Evolutionary conservation across 352 stramenopile genomes (phyloP), one percentile per base, ranked within the genome.

Genomic region (Pythium aquatile): DNA sequence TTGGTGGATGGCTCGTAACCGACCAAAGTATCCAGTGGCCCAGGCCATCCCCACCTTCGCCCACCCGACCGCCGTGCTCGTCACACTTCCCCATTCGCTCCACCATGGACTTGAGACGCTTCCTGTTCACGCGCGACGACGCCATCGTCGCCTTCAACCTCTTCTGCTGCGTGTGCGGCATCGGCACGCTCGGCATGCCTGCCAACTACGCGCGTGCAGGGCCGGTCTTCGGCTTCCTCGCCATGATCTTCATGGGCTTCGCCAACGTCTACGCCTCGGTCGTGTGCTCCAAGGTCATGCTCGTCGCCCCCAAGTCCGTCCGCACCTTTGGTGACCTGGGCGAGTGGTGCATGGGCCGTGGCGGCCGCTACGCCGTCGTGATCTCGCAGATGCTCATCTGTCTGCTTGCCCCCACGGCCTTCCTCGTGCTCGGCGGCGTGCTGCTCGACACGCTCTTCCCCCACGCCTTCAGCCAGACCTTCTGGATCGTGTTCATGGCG

Each of bases 101-200:
- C 32, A 9, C 8, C 32, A 35, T 35, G 32, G 32, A 35, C 32
- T 35, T 35, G 32, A 35, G 32, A 35, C 32, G 32, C 32, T 9
- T 35, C 32, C 32, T 35, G 32, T 35, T 35, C 32, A 35, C 32
- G 32, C 32, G 32, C 32, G 59, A 75, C 37, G 58, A 68, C 29
- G 44, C 59, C 20, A 69, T 69, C n/a, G 60, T 62, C 8, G 55
- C 55, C 20, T 40, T 52, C 28, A 86, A 83, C 62, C 75, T 88
- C 66, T 83, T 83, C 65, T 90, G 81, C 65, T 77, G 73, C 16
- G 79, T 90, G 51, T 90, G 81, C 66, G 81, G 81, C 55, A 81
- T 91, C 40, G 82, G 82, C 13, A 88, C 82, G 37, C 77, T 91
- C 37, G 79, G 82, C 53, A 87, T 91, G 77, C 79, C 82, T 0